Evolutionary conservation across 2,329 filamentous ascomycete species (phyloP).

Genomic region (Leptographium galeiforme): DNA sequence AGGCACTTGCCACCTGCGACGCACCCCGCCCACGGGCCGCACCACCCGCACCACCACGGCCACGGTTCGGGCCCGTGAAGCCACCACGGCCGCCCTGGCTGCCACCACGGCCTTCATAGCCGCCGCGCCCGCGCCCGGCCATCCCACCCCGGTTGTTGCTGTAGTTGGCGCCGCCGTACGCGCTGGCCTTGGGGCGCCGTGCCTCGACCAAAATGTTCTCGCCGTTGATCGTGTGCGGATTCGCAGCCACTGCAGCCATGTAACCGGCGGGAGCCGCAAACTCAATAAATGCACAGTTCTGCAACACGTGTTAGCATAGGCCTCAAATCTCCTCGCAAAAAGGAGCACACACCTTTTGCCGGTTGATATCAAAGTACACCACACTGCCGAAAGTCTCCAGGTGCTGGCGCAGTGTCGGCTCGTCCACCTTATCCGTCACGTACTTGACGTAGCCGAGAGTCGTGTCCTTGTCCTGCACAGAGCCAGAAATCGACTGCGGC

Average conservation of each 20-base stretch:
- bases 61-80: constrained; percentile 49
- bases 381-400: constrained; percentile 62
- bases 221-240: constrained; percentile 73
- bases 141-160: constrained; percentile 46
- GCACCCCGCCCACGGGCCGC: constrained; percentile 53
- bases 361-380: constrained; percentile 64
- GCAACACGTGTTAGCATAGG: constrained; percentile 2
- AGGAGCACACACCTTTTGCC: constrained; percentile 53
- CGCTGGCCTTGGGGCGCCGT: constrained; percentile 62
- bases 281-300: constrained; percentile 97
- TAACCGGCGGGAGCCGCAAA: constrained; percentile 73
- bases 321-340: neutral
- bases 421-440: constrained; percentile 76
- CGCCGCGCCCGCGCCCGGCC: constrained; percentile 52
- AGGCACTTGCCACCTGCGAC: constrained; percentile 39
- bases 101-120: constrained; percentile 42
- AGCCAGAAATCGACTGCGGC: constrained; percentile 48
- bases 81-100: constrained; percentile 53
- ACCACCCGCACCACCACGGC: constrained; percentile 53
- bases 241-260: constrained; percentile 67
- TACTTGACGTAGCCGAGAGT: constrained; percentile 90
- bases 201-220: constrained; percentile 81
- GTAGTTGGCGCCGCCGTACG: constrained; percentile 58
- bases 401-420: constrained; percentile 54
- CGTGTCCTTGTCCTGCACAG: constrained; percentile 55